Base-by-base conservation (phyloP, 139 green algal genomes). In the Chlamydomonas sp. region DNA sequence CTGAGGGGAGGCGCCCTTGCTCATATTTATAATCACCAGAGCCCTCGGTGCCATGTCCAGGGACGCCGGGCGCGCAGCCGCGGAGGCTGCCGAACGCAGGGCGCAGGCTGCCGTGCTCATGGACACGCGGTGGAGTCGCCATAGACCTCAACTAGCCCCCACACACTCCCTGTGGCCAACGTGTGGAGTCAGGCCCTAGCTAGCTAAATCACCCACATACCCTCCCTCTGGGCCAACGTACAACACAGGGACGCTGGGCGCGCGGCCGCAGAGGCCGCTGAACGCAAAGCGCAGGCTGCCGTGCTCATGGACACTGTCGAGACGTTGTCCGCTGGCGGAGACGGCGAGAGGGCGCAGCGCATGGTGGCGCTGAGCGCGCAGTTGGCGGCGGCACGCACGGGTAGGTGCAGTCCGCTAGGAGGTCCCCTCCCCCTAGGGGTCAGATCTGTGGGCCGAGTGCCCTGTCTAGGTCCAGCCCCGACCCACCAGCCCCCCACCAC, bases 251-350 rank as follows among this genome's bases (percentile, higher is more conserved):
- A 61, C 26, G 43, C 65, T 57, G 65, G 37, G 26, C 54, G 35
- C 2, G 68, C 58, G 34, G 43, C n/a, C 4, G 67, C 39, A 57
- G 67, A 3, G 35, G 65, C 29, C n/a, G 13, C 33, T 5, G 43
- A 35, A 39, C 58, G 76, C 16, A 67, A 66, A 3, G 62, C 78
- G 48, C 84, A 85, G 63, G 61, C 85, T 36, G 39, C 48, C 0
- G 78, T 91, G 13, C 62, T 93, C 48, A 80, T 89, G 73, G 85
- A 93, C 28, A 90, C 85, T 1, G 65, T 93, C 13, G 87, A 93
- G 64, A 82, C 86, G 16, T 75, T 93, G 69, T 83, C 91, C 68
- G 83, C 78, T 3, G 81, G 81, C 35, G 73, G 67, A 6, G n/a
- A 43, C 3, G 80, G 76, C 50, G 76, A 87, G 72, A 35, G 54